Base-by-base conservation (phyloP, 1,284 basidiomycete species). In the Apiotrichum brassicae region DNA sequence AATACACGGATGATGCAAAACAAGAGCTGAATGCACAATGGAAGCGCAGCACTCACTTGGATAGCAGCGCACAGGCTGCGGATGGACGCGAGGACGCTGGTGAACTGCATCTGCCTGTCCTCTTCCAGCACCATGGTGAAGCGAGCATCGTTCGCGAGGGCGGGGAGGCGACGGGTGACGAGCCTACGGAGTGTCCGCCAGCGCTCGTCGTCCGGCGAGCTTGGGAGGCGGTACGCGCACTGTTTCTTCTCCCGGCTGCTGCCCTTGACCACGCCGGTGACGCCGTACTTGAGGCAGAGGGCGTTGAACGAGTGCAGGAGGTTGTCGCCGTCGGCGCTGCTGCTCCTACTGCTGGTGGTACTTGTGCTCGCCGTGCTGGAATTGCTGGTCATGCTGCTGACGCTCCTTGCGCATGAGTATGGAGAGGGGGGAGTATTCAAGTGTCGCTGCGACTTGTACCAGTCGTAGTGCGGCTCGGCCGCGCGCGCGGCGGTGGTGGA, bases 221-320 rank as follows among this genome's bases (percentile, higher is more conserved):
- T 20, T 4, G 26, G 6, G 4, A 20, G 20, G 14, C 16, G 28
- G 28, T 30, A 30, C 28, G 28, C 9, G 11, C 11, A 11, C 11
- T 30, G 28, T 3, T 34, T 13, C 13, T 11, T 7, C 14, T 34
- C n/a, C 13, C n/a, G 33, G 33, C 33, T 13, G 18, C 19, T 28
- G 40, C 26, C 24, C 25, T 32, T 42, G 18, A 22, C 40, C 2
- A 25, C 12, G 19, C 40, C 40, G 3, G 40, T 42, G 24, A 42
- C 19, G 28, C 40, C 40, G 26, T 42, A 20, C 25, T 42, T 42
- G 30, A 43, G 42, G 20, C 42, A 43, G 30, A 43, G 32, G 13
- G 20, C 42, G 20, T 34, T 43, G 30, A 43, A 43, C 26, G 19
- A 28, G 3, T 42, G 28, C 18, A 42, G 23, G 14, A 42, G 26